A percentile compares a stretch with the other conserved stretches of the same genome.
Evolutionary conservation across 768 basidiomycete genomes (phyloP).

Genomic region (Hericium coralloides): DNA sequence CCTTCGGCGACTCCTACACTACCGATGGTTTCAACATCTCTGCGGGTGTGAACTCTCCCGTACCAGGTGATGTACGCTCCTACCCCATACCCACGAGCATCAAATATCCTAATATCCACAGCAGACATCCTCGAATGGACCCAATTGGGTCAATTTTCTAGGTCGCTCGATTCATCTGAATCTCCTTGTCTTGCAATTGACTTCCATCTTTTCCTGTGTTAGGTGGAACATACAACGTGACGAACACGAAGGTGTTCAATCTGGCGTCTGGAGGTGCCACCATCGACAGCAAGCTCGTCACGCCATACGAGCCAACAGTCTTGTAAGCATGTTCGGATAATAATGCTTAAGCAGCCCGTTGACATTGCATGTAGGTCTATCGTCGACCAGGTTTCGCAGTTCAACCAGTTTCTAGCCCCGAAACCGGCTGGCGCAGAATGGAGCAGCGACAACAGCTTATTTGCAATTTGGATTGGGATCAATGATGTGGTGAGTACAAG

Average conservation of each 20-base stretch:
- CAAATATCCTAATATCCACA: background rate
- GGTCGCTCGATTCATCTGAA: conserved; percentile 19
- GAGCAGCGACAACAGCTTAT: conserved; percentile 25
- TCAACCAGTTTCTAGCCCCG: conserved; percentile 22
- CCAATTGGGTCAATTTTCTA: conserved; percentile 51
- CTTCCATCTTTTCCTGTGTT: conserved; percentile 5
- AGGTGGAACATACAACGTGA: conserved; percentile 41
- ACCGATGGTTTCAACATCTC: conserved; percentile 52
- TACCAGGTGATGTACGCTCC: conserved; percentile 39
- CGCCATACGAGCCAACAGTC: conserved; percentile 26
- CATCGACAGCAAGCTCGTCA: conserved; percentile 29
- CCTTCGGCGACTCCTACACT: conserved; percentile 60
- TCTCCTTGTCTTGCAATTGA: background rate
- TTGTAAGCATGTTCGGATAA: conserved; percentile 17
- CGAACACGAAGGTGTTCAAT: conserved; percentile 38
- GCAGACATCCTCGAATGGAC: conserved; percentile 53
- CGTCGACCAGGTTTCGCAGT: conserved; percentile 27
- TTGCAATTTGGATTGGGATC: conserved; percentile 30
- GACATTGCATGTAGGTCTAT: conserved; percentile 19
- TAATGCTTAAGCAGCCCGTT: background rate
- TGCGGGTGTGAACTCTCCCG: conserved; percentile 41
- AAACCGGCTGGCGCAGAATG: conserved; percentile 25
- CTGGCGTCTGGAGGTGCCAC: conserved; percentile 30
- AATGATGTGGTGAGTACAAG: conserved; percentile 24
- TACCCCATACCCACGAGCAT: background rate